A percentile compares a stretch with the other conserved stretches of the same genome.
Conservation (phyloP, 2,329 filamentous ascomycete species). For the Colletotrichum coccodes region DNA sequence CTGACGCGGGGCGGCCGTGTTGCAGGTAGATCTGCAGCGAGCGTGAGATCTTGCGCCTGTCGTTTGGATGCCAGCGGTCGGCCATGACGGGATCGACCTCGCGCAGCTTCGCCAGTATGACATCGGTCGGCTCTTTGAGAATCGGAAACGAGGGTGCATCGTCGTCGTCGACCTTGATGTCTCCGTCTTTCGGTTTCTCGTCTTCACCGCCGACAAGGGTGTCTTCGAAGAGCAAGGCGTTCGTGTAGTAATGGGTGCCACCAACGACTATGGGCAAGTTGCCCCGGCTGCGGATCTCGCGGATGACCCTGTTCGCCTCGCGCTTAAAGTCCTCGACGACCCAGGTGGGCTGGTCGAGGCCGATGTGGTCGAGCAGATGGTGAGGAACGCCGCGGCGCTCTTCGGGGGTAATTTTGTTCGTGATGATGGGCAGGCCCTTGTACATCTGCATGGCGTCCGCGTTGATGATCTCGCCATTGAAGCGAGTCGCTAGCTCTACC, state of each 20-base stretch:
- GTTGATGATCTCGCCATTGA: conserved; percentile 95
- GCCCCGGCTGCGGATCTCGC: conserved; percentile 81
- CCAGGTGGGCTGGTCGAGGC: conserved; percentile 83
- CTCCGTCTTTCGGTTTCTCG: conserved; percentile 32
- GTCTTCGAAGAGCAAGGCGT: conserved; percentile 86
- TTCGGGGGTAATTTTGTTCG: conserved; percentile 84
- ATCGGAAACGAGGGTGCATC: conserved; percentile 70
- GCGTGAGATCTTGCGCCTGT: conserved; percentile 87
- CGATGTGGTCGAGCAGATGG: conserved; percentile 85
- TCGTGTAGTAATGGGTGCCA: conserved; percentile 95
- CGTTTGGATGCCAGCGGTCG: conserved; percentile 91
- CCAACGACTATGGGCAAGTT: conserved; percentile 91
- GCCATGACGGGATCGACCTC: conserved; percentile 93
- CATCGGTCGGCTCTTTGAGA: conserved; percentile 75
- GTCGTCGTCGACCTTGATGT: neutral
- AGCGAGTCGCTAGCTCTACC: conserved; percentile 83
- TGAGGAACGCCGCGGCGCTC: conserved; percentile 87
- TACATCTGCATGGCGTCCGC: conserved; percentile 99
- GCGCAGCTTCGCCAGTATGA: conserved; percentile 76
- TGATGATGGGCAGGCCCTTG: conserved; percentile 89
- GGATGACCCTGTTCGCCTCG: conserved; percentile 75
- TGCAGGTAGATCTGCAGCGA: conserved; percentile 91
- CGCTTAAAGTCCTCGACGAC: conserved; percentile 80
- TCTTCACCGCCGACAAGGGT: conserved; percentile 64
- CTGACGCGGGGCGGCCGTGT: conserved; percentile 83